Percentiles rank a stretch among this genome's conserved stretches.
Conservation (phyloP, 2,329 filamentous ascomycete genomes). For the Colletotrichum liaoningense region DNA sequence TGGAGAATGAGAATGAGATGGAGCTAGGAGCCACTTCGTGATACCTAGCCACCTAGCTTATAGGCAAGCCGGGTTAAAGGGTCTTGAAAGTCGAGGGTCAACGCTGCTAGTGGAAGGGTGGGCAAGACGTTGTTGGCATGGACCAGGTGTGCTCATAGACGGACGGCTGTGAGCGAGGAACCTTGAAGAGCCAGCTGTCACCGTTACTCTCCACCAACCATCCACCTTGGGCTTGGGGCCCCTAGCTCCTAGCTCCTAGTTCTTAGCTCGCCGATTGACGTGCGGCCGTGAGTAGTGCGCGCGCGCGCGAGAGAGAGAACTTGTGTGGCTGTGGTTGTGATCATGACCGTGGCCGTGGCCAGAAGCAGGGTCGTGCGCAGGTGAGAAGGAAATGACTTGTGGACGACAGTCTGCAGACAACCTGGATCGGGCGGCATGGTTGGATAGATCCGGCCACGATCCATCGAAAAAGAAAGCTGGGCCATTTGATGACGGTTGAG, state of each 20-base stretch:
- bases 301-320: background rate
- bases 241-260: background rate
- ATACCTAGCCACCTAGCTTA: background rate
- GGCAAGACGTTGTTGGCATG: conserved; percentile 16
- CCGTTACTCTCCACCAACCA: conserved; percentile 7
- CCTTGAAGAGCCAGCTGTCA: conserved; percentile 4
- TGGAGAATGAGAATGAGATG: conserved; percentile 1
- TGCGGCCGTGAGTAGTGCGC: background rate
- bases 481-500: background rate
- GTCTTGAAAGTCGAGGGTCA: background rate
- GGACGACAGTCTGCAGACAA: background rate
- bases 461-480: background rate
- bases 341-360: background rate
- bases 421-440: background rate
- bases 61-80: background rate
- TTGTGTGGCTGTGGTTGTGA: background rate
- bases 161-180: conserved; percentile 11
- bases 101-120: background rate
- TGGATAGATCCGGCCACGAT: background rate
- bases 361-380: background rate
- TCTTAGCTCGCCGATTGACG: background rate
- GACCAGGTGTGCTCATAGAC: conserved; percentile 2
- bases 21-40: background rate
- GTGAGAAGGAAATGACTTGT: background rate
- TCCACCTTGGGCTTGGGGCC: background rate